A percentile compares a stretch with the other conserved stretches of the same genome.
These are phyloP conservation scores for Suaeda aralocaspica DNA, from an alignment of 148 eudicot genomes.

Conservation along the genomic window DNA sequence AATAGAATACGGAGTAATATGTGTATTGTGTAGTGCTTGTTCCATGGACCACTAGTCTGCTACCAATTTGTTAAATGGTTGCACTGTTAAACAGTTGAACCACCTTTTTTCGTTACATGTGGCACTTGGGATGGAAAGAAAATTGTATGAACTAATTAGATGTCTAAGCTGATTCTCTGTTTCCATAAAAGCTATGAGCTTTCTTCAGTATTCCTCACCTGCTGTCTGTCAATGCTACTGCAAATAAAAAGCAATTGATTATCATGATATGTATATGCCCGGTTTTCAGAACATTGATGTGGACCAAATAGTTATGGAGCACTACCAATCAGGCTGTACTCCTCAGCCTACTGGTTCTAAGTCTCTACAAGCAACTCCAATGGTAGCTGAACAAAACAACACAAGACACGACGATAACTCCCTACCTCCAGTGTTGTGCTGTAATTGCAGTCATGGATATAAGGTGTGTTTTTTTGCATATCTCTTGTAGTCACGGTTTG, in stretches of 20 bases:
- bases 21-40: no score
- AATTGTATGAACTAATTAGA: neutral
- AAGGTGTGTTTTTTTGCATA: constrained; percentile 40
- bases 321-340: constrained; percentile 61
- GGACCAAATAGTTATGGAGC: constrained; percentile 86
- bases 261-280: constrained; percentile 15
- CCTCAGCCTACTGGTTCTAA: constrained; percentile 65
- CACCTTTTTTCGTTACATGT: constrained; percentile 2
- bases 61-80: neutral
- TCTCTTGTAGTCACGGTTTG: constrained; percentile 5
- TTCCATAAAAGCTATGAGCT: neutral
- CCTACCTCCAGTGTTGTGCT: constrained; percentile 74
- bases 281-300: constrained; percentile 75
- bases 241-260: no score
- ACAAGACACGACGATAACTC: constrained; percentile 33
- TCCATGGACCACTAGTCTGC: neutral
- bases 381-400: constrained; percentile 28
- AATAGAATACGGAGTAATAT: no score
- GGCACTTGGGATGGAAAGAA: neutral
- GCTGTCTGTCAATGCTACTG: neutral
- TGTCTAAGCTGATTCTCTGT: neutral
- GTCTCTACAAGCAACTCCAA: constrained; percentile 50
- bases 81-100: neutral
- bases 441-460: constrained; percentile 67
- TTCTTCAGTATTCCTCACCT: neutral